Conservation (phyloP, 1,284 basidiomycete genomes). For the Blastosporella zonata region DNA sequence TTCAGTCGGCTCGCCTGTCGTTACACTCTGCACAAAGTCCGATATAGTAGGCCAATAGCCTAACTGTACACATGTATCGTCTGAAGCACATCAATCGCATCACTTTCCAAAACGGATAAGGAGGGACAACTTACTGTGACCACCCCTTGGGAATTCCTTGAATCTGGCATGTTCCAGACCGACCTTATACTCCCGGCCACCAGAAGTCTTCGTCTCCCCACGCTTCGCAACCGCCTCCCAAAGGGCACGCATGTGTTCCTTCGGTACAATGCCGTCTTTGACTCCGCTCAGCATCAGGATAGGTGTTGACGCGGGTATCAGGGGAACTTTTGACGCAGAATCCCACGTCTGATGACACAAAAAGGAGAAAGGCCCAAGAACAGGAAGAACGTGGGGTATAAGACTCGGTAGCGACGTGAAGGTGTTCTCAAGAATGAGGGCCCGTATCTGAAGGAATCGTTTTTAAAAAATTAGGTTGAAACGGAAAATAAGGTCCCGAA, state of each 20-base stretch:
- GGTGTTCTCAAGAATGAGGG: constrained; percentile 91
- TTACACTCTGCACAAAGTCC: constrained; percentile 48
- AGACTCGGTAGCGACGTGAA: constrained; percentile 81
- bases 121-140: constrained; percentile 57
- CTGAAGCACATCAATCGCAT: constrained; percentile 29
- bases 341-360: constrained; percentile 93
- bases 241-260: constrained; percentile 78
- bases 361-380: constrained; percentile 75
- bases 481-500: constrained; percentile 27
- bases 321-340: constrained; percentile 66
- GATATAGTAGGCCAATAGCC: constrained; percentile 65
- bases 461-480: neutral
- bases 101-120: constrained; percentile 3
- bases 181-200: constrained; percentile 38
- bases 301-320: constrained; percentile 69
- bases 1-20: no score
- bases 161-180: constrained; percentile 51
- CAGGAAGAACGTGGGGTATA: constrained; percentile 79
- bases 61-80: constrained; percentile 67
- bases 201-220: constrained; percentile 38
- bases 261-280: constrained; percentile 84
- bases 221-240: constrained; percentile 59
- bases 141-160: constrained; percentile 61
- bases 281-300: constrained; percentile 86
- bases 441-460: constrained; percentile 50